Evolutionary conservation across 2,329 filamentous ascomycete species (phyloP), one percentile per base, ranked within the genome.

Genomic region (Talaromyces sp.): DNA sequence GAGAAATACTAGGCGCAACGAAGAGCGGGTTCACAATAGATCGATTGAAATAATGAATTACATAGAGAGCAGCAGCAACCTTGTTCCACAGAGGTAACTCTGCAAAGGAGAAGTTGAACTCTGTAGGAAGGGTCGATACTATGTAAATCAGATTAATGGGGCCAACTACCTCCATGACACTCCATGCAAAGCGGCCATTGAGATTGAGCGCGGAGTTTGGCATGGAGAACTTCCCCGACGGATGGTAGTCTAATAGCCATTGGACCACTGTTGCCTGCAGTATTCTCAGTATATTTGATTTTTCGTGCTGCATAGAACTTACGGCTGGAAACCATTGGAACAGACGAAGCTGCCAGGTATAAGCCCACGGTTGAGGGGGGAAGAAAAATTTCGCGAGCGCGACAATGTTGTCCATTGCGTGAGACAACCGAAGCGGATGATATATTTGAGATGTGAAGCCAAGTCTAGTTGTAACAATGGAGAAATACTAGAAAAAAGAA

Each of bases 1-100:
- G 94, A 4, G 93, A 92, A 90, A 99, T 97, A 81, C 89, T 93
- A 0, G 94, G 94, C 68, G 94, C 92, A 45, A 87, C 80, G 69
- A 94, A 83, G 65, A 96, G 81, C 2, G 95, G 94, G 64, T 88
- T 90, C 67, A 96, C 79, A 64, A 98, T 78, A 10, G 95, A 93
- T 68, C 95, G 92, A 83, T 99, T 96, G 74, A 87, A 70, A 83
- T 99, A 99, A 81, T 99, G 95, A 64, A 94, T 86, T 39, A 90
- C 83, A 83, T 91, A 80, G 0, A 81, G 71, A 3, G 71, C 66
- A 0, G 70, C 74, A 31, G 78, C 66, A 25, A 81, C 65, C 63
- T 79, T 76, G 54, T 77, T 78, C 45, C 73, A 70, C 2, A 69
- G 49, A 1, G 78, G 77, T n/a, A 67, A 52, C 2, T 65, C 52